These are phyloP conservation scores for Phalaenopsis aphrodite DNA, from an alignment of 106 monocot genomes.

Conservation along the genomic window DNA sequence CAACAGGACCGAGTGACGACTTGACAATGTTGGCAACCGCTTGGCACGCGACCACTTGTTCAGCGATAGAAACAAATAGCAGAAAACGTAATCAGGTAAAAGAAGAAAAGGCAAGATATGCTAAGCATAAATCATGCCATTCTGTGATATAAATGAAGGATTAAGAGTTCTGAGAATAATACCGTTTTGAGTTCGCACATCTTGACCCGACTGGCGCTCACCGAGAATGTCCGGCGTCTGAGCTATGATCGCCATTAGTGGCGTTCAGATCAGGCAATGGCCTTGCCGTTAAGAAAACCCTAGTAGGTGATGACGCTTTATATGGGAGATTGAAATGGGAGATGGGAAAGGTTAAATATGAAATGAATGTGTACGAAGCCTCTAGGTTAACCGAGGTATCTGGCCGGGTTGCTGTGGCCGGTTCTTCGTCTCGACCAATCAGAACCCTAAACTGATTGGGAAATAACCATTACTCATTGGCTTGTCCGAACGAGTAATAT, in stretches of 20 bases:
- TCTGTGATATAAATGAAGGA: background rate
- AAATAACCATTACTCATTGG: too few species aligned
- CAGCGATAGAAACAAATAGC: background rate
- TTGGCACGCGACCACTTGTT: conserved; percentile 84
- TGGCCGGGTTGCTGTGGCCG: background rate
- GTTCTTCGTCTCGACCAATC: background rate
- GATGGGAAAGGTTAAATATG: background rate
- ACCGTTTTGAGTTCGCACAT: conserved; percentile 97
- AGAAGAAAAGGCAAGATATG: background rate
- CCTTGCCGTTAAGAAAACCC: conserved; percentile 14
- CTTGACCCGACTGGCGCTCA: conserved; percentile 94
- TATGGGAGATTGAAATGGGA: background rate
- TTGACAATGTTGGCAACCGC: conserved; percentile 94
- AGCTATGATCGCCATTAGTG: conserved; percentile 39
- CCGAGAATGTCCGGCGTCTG: conserved; percentile 85
- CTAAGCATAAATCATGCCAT: background rate
- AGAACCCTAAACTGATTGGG: background rate
- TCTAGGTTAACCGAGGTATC: background rate
- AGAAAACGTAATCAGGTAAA: conserved; percentile 1
- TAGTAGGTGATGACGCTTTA: conserved; percentile 3
- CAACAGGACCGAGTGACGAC: conserved; percentile 93
- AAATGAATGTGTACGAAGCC: background rate
- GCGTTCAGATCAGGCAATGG: background rate
- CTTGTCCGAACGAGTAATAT: too few species aligned
- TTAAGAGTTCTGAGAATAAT: background rate